These are phyloP conservation scores for Gamarada debralockiae DNA, from an alignment of 495 filamentous ascomycete genomes.

Conservation along the genomic window DNA sequence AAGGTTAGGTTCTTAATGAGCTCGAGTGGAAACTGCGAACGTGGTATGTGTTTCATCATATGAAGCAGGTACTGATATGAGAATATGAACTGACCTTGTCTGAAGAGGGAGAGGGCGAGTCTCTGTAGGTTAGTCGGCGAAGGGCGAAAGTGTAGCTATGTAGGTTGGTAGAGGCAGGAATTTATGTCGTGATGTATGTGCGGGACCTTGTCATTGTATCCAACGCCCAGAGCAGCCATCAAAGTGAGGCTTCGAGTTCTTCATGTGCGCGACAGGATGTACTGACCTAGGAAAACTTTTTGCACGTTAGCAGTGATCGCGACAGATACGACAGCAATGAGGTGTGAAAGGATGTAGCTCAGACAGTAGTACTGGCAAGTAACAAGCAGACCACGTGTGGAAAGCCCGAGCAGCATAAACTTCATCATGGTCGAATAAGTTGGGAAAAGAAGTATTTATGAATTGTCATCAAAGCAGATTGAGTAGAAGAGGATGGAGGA, in stretches of 20 bases:
- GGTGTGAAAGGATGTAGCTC: constrained; percentile 34
- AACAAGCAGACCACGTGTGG: constrained; percentile 71
- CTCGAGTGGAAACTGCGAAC: constrained; percentile 72
- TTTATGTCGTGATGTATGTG: no score
- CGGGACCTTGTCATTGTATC: no score
- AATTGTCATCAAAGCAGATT: constrained; percentile 72
- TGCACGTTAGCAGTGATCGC: no score
- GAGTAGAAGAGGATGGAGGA: constrained; percentile 20
- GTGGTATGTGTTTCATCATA: constrained; percentile 55
- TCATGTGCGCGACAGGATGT: no score
- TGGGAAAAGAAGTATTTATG: constrained; percentile 81
- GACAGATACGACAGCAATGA: no score
- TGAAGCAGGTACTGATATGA: constrained; percentile 3
- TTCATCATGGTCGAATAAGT: constrained; percentile 95
- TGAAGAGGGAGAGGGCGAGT: neutral
- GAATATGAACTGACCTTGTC: constrained; percentile 7
- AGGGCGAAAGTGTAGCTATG: no score
- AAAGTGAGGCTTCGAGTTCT: no score
- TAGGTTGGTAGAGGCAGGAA: no score
- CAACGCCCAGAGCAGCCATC: no score
- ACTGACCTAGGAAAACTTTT: constrained; percentile 25
- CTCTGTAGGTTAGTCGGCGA: no score
- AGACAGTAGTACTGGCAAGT: constrained; percentile 99
- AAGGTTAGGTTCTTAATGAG: constrained; percentile 49
- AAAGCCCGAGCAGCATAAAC: constrained; percentile 59